Conservation (phyloP, 2,329 filamentous ascomycete genomes). For the Colletotrichum higginsianum region DNA sequence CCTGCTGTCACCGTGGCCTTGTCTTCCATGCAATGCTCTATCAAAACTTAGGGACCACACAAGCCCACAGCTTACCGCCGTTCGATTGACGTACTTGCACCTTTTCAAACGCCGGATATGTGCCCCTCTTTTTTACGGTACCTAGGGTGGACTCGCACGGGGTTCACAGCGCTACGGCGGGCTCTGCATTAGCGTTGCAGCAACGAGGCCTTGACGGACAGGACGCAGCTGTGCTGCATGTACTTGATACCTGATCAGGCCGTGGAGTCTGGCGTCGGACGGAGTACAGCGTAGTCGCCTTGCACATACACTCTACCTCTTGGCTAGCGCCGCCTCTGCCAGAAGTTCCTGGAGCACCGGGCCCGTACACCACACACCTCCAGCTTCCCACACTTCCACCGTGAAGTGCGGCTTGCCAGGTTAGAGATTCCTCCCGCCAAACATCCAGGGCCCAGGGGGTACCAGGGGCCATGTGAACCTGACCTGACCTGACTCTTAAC, state of each 20-base stretch:
- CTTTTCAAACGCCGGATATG: slow-evolving; percentile 30
- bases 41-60: not conserved
- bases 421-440: slow-evolving; percentile 8
- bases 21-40: slow-evolving; percentile 13
- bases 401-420: slow-evolving; percentile 14
- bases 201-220: slow-evolving; percentile 10
- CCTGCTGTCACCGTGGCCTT: slow-evolving; percentile 5
- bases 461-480: not conserved
- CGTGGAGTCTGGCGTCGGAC: slow-evolving; percentile 13
- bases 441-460: not conserved
- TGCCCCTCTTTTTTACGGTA: slow-evolving; percentile 28
- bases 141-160: slow-evolving; percentile 18
- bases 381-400: not conserved
- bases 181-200: slow-evolving; percentile 33
- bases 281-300: slow-evolving; percentile 37
- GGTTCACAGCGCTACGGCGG: slow-evolving; percentile 20
- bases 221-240: not conserved
- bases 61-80: not conserved
- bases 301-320: slow-evolving; percentile 21
- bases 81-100: slow-evolving; percentile 20
- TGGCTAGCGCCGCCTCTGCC: slow-evolving; percentile 10
- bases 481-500: not conserved
- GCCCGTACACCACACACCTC: slow-evolving; percentile 18
- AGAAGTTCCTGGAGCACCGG: slow-evolving; percentile 22
- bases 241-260: not conserved